phyloP scores from a whole-genome alignment of 345 rosid genomes.

The Noccaea bulbosa region DNA sequence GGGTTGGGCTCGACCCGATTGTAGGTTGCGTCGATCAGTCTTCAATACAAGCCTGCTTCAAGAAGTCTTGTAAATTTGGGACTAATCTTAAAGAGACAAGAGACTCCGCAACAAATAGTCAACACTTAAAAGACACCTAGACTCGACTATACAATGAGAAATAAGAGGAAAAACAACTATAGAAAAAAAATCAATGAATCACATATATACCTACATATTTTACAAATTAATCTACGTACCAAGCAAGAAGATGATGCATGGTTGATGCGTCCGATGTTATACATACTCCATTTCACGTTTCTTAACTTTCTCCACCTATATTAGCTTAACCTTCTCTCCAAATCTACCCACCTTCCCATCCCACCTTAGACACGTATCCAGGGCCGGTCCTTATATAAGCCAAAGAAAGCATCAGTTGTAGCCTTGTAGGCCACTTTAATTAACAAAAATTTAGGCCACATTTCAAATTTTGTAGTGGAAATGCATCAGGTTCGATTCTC shows the following conservation, averaged over 20 bases:
- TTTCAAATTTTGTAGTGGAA: too few relatives aligned
- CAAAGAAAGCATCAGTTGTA: too few relatives aligned
- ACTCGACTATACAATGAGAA: not conserved
- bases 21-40: not conserved
- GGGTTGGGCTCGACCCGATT: too few relatives aligned
- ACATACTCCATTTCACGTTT: not conserved
- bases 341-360: not conserved
- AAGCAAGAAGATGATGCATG: not conserved
- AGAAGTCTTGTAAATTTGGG: not conserved
- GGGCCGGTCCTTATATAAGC: too few relatives aligned
- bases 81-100: not conserved
- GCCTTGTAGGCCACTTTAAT: too few relatives aligned
- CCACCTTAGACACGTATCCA: not conserved
- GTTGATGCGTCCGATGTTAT: conserved; percentile 8
- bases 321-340: conserved; percentile 6
- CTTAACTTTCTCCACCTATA: not conserved
- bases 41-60: not conserved
- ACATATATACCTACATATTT: not conserved
- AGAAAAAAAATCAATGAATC: not conserved
- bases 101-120: not conserved
- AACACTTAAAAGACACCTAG: not conserved
- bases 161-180: not conserved
- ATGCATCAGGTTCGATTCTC: too few relatives aligned
- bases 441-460: too few relatives aligned
- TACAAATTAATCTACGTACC: conserved; percentile 4